Conservation (phyloP, 2,329 filamentous ascomycete genomes). For the Dactylellina leptospora region DNA sequence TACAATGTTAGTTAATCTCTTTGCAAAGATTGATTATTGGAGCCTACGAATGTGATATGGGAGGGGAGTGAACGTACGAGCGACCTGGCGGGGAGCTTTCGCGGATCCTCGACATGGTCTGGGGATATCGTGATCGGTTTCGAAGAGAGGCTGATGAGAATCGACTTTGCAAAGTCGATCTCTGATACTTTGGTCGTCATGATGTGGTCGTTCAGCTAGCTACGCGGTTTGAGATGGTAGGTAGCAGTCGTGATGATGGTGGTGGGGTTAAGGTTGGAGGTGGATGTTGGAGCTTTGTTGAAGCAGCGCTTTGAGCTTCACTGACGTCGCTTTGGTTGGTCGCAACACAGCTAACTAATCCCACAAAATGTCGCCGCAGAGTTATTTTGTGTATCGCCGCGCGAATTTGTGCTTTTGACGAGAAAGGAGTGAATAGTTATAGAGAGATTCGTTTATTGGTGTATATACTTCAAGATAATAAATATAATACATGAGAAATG, state of each 20-base stretch:
- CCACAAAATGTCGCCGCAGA: not conserved
- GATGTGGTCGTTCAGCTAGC: constrained; percentile 45
- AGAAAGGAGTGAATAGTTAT: not conserved
- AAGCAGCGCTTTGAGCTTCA: constrained; percentile 8
- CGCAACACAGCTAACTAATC: constrained; percentile 12
- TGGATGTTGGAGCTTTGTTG: constrained; percentile 24
- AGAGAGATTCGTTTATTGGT: constrained; percentile 10
- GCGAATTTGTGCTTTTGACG: no score
- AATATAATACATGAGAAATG: constrained; percentile 51
- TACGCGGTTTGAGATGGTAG: not conserved
- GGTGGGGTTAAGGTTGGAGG: constrained; percentile 9
- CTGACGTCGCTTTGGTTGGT: constrained; percentile 28
- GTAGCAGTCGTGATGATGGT: not conserved
- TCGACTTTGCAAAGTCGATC: constrained; percentile 81
- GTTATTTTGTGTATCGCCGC: not conserved
- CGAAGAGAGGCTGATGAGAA: constrained; percentile 80
- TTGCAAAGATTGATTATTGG: not conserved
- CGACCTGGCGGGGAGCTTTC: constrained; percentile 76
- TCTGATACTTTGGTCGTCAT: constrained; percentile 87
- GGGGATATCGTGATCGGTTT: constrained; percentile 82
- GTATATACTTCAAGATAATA: constrained; percentile 45
- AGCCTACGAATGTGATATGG: not conserved
- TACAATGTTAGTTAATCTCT: constrained; percentile 35
- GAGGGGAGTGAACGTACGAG: constrained; percentile 67
- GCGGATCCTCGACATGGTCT: constrained; percentile 88